Conservation (phyloP, 2,329 filamentous ascomycete genomes). For the Aspergillus niger region DNA sequence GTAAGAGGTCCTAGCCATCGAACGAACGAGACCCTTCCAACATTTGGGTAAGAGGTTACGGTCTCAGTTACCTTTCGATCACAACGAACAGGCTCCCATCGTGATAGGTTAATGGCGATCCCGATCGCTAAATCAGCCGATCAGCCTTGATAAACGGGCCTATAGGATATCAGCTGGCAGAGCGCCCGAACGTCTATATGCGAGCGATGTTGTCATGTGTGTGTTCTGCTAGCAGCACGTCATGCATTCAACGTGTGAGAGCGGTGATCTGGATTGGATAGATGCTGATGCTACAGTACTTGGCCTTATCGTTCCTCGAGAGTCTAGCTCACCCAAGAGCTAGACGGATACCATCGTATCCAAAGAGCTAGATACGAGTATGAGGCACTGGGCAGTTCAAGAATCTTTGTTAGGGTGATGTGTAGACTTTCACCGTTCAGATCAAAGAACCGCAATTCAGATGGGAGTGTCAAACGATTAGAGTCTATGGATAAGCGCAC, state of each 20-base stretch:
- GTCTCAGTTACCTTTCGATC: background rate
- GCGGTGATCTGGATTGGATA: background rate
- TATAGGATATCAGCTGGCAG: background rate
- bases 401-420: no score
- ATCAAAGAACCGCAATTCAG: no score
- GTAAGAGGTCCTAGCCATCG: background rate
- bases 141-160: background rate
- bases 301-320: no score
- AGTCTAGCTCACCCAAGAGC: no score
- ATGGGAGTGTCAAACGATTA: background rate
- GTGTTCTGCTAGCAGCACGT: background rate
- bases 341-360: no score
- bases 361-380: no score
- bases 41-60: background rate
- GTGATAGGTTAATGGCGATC: background rate
- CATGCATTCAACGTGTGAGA: background rate
- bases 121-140: background rate
- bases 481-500: background rate
- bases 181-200: background rate
- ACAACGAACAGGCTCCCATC: background rate
- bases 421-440: no score
- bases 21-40: background rate
- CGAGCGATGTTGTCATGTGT: background rate
- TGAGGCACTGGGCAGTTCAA: no score
- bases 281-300: background rate